These are phyloP conservation scores for Cubamyces lactineus DNA, from an alignment of 768 basidiomycete species.

Conservation along the genomic window DNA sequence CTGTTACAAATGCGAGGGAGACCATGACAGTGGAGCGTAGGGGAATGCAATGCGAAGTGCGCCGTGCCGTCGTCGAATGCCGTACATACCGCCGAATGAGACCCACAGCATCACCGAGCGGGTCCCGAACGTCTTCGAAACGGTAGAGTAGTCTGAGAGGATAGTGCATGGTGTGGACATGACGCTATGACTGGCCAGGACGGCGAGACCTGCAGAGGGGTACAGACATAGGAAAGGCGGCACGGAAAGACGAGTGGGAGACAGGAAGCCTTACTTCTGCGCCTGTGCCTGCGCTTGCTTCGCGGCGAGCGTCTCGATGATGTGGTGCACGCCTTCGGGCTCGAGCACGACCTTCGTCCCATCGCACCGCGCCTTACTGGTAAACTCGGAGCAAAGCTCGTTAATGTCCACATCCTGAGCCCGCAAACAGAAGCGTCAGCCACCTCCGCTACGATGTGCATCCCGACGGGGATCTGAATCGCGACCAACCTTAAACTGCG, in stretches of 20 bases:
- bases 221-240: neutral
- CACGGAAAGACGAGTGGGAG: neutral
- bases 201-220: slow-evolving; percentile 5
- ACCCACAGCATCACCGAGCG: no score
- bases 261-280: slow-evolving; percentile 18
- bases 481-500: slow-evolving; percentile 68
- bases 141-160: neutral
- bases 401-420: slow-evolving; percentile 76
- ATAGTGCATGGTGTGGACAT: neutral
- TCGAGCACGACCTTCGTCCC: slow-evolving; percentile 82
- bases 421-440: slow-evolving; percentile 8
- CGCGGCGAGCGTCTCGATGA: slow-evolving; percentile 46
- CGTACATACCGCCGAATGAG: no score
- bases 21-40: no score
- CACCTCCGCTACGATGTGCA: slow-evolving; percentile 10
- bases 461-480: slow-evolving; percentile 8
- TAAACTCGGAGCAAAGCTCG: slow-evolving; percentile 77
- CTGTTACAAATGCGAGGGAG: no score
- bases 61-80: no score
- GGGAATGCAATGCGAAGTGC: no score
- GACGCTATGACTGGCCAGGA: neutral
- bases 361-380: slow-evolving; percentile 81
- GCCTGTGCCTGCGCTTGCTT: slow-evolving; percentile 29
- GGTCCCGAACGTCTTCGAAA: no score
- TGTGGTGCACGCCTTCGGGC: slow-evolving; percentile 46